A percentile compares a stretch with the other conserved stretches of the same genome.
phyloP scores from a whole-genome alignment of 495 filamentous ascomycete species.

The Penicillium steckii region DNA sequence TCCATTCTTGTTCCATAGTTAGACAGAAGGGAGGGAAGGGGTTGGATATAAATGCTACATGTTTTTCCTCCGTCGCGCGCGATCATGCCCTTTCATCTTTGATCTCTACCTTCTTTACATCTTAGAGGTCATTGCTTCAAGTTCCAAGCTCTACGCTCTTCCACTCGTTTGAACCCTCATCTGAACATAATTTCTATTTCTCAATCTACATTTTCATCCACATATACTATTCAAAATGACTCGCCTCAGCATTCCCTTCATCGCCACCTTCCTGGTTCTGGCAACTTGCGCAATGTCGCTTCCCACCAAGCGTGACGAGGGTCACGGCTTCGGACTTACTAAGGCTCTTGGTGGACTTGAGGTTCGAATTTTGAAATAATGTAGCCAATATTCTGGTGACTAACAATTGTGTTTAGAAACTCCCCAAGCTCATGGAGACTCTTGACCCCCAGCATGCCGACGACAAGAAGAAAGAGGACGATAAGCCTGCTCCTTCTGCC shows the following conservation, averaged over 20 bases:
- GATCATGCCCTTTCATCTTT: neutral
- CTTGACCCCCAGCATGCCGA: constrained; percentile 11
- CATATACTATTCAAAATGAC: constrained; percentile 21
- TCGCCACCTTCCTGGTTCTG: constrained; percentile 15
- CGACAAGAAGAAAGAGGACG: constrained; percentile 13
- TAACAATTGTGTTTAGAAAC: constrained; percentile 13
- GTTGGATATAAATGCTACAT: constrained; percentile 14
- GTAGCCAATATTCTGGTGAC: neutral
- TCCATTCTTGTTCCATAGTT: neutral
- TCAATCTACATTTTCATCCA: constrained; percentile 7
- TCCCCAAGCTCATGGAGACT: constrained; percentile 18
- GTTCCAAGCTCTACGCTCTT: neutral
- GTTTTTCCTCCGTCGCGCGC: neutral
- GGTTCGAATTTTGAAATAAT: constrained; percentile 9
- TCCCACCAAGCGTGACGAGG: constrained; percentile 27
- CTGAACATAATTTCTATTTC: constrained; percentile 14
- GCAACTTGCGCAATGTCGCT: constrained; percentile 30
- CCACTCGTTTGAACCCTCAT: constrained; percentile 12
- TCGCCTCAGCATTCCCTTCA: neutral
- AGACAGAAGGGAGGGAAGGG: constrained; percentile 7
- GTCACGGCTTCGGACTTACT: constrained; percentile 8
- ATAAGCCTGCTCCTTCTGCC: constrained; percentile 1
- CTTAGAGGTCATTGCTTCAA: neutral
- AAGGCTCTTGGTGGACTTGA: constrained; percentile 15
- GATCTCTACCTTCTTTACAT: neutral